Base-by-base conservation (phyloP, 345 rosid species). In the Citrus sinensis region DNA sequence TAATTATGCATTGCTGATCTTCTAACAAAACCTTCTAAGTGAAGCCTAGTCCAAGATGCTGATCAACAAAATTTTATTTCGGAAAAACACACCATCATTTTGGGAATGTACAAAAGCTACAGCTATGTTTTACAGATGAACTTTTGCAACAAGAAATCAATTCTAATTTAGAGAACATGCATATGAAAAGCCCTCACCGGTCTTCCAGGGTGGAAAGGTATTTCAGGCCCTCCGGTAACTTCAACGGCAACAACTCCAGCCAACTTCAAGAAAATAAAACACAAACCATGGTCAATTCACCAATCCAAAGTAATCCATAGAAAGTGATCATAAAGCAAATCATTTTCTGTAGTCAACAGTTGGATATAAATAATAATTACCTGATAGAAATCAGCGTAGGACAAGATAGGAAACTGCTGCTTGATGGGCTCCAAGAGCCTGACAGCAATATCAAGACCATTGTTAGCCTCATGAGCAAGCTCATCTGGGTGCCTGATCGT, bases 181-280 rank as follows among this genome's bases (percentile, higher is more conserved):
- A 40, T 40, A 9, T 9, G 8, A 40, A 62, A 13, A 5, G 42
- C 63, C 54, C 88, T 78, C 24, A 92, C 97, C 66, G 81, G 79
- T 82, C 98, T 88, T 59, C 98, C 97, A 1, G 95, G 95, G 67
- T 92, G 98, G 75, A 95, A 95, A 7, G 95, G 95, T 83, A 93
- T 86, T 81, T 93, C 98, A 8, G 98, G 98, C 58, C 95, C 98
- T 80, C 98, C 98, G 1, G 95, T 86, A 46, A 94, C 74, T 85
- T 89, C 95, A 29, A 93, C 95, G 60, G 94, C 94, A 75, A 92
- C 94, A 83, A 95, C 87, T 74, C 98, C 97, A 73, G 98, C 95
- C 68, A 93, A 83, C 97, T 95, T 76, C 78, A 82, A 61, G 24
- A 37, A 24, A 40, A 40, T 25, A 62, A 14, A 30, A 63, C 70